Conservation (phyloP, 2,329 filamentous ascomycete species). For the Graphilbum sp. region DNA sequence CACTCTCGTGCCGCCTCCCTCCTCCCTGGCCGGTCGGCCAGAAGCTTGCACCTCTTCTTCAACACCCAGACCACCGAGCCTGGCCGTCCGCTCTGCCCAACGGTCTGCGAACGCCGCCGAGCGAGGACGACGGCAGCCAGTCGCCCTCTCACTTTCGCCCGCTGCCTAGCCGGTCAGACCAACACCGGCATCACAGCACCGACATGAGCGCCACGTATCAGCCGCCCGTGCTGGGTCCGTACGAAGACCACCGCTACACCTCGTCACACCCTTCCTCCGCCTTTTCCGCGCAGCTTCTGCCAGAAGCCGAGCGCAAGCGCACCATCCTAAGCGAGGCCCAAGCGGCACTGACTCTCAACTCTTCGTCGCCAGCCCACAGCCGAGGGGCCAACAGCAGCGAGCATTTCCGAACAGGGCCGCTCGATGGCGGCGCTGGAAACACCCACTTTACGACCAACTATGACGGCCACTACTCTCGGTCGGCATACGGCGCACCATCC, state of each 20-base stretch:
- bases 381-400: slow-evolving; percentile 3
- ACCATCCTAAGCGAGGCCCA: slow-evolving; percentile 8
- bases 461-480: no score
- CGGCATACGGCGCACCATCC: no score
- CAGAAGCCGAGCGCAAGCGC: slow-evolving; percentile 10
- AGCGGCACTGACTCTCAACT: slow-evolving; percentile 2
- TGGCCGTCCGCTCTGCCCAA: neutral
- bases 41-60: neutral
- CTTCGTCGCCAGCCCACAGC: neutral
- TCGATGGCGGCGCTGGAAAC: no score
- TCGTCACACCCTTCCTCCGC: slow-evolving; percentile 1
- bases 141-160: no score
- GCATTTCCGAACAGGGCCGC: no score
- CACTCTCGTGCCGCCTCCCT: neutral
- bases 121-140: neutral
- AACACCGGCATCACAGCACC: slow-evolving; percentile 4
- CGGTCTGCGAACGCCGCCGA: neutral
- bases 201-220: slow-evolving; percentile 18
- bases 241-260: slow-evolving; percentile 11
- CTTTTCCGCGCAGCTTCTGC: slow-evolving; percentile 2
- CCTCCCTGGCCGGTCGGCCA: neutral
- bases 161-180: no score
- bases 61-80: neutral
- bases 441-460: no score
- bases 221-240: slow-evolving; percentile 13